Conservation (phyloP, 352 stramenopile species). For the Globisporangium perplexum region DNA sequence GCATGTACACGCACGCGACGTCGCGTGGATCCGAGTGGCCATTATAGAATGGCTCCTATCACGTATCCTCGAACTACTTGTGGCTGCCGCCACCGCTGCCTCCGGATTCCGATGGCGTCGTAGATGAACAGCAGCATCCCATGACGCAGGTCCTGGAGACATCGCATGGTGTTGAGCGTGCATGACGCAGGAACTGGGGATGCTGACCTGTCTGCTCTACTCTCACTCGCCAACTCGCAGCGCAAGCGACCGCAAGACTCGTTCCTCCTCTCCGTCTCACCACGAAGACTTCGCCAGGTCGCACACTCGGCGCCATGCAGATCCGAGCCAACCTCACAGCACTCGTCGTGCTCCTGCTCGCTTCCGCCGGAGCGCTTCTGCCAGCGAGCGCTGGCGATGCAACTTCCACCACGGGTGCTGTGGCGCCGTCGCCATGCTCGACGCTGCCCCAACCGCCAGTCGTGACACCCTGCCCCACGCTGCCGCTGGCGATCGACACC, state of each 20-base stretch:
- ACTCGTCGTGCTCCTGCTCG: slow-evolving; percentile 3
- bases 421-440: background rate
- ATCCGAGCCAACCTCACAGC: background rate
- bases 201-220: background rate
- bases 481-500: background rate
- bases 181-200: too few species aligned
- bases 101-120: too few species aligned
- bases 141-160: background rate
- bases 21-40: too few species aligned
- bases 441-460: background rate
- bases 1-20: too few species aligned
- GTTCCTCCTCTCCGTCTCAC: background rate
- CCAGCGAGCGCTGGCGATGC: background rate
- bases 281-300: slow-evolving; percentile 1
- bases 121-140: too few species aligned
- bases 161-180: background rate
- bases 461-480: background rate
- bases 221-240: background rate
- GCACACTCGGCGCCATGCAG: slow-evolving; percentile 1
- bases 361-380: background rate
- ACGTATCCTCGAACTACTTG: too few species aligned
- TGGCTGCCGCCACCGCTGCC: too few species aligned
- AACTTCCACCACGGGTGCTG: background rate
- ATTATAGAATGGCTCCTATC: too few species aligned
- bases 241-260: background rate